phyloP scores from a whole-genome alignment of 106 monocot species.

The Agapanthus africanus region DNA sequence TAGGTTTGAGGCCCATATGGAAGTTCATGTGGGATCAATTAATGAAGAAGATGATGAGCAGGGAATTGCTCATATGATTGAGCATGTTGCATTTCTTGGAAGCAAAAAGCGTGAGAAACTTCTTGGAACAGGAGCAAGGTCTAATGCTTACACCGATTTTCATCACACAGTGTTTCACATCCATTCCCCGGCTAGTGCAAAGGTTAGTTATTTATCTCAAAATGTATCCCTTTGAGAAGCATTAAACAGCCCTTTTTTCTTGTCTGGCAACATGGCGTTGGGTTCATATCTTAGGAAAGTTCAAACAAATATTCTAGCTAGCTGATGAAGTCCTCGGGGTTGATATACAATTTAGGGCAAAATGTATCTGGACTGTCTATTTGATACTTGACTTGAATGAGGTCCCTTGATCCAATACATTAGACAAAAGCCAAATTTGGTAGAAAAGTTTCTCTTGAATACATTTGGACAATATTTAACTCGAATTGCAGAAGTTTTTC shows the following conservation, averaged over 20 bases:
- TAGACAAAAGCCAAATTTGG: neutral
- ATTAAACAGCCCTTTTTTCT: neutral
- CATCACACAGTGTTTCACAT: conserved; percentile 99
- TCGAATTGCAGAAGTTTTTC: neutral
- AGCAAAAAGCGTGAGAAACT: conserved; percentile 99
- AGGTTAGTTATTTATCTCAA: conserved; percentile 48
- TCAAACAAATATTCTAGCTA: neutral
- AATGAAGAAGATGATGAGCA: conserved; percentile 99
- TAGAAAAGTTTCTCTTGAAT: neutral
- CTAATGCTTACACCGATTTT: conserved; percentile 99
- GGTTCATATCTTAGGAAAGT: neutral
- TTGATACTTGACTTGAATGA: neutral
- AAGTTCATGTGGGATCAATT: conserved; percentile 98
- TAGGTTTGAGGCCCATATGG: conserved; percentile 99
- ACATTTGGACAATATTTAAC: neutral
- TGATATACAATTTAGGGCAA: neutral
- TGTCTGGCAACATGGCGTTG: neutral
- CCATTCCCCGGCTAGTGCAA: conserved; percentile 80
- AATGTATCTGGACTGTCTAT: neutral
- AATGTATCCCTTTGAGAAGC: neutral
- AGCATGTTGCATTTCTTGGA: conserved; percentile 99
- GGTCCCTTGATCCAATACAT: neutral
- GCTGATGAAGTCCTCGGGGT: no score
- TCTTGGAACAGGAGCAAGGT: conserved; percentile 96
- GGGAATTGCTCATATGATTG: conserved; percentile 99